These are phyloP conservation scores for Agarophyton chilense DNA, from an alignment of 23 red algal species.

Conservation along the genomic window DNA sequence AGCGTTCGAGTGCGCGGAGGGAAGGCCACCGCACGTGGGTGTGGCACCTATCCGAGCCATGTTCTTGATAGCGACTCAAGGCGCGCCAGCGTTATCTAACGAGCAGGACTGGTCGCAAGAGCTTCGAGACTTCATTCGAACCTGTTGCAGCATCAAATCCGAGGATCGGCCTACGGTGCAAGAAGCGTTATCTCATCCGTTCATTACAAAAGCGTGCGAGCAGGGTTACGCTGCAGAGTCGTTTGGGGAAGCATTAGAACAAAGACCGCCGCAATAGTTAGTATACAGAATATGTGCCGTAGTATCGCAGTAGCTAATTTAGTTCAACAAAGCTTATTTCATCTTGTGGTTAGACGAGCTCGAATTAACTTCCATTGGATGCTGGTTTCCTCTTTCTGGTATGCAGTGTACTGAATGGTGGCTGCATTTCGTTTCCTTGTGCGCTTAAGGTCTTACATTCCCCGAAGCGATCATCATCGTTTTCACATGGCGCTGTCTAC, in stretches of 20 bases:
- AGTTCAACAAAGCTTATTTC: too few relatives aligned
- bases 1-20: conserved; percentile 88
- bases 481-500: too few relatives aligned
- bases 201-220: conserved; percentile 63
- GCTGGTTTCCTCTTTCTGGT: too few relatives aligned
- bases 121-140: conserved; percentile 63
- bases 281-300: too few relatives aligned
- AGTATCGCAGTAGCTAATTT: too few relatives aligned
- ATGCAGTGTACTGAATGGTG: too few relatives aligned
- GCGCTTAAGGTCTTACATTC: too few relatives aligned
- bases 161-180: conserved; percentile 60
- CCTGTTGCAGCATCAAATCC: not conserved
- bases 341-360: too few relatives aligned
- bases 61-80: conserved; percentile 94
- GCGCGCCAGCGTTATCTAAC: conserved; percentile 56
- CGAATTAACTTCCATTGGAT: too few relatives aligned
- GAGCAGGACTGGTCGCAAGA: conserved; percentile 13
- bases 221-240: conserved; percentile 44
- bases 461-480: too few relatives aligned
- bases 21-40: conserved; percentile 78
- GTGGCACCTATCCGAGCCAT: conserved; percentile 92
- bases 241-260: conserved; percentile 40
- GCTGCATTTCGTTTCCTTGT: too few relatives aligned
- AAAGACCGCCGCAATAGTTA: too few relatives aligned
- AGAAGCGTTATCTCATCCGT: conserved; percentile 78